Conservation (phyloP, 2,329 filamentous ascomycete genomes). For the Verticillium dahliae region DNA sequence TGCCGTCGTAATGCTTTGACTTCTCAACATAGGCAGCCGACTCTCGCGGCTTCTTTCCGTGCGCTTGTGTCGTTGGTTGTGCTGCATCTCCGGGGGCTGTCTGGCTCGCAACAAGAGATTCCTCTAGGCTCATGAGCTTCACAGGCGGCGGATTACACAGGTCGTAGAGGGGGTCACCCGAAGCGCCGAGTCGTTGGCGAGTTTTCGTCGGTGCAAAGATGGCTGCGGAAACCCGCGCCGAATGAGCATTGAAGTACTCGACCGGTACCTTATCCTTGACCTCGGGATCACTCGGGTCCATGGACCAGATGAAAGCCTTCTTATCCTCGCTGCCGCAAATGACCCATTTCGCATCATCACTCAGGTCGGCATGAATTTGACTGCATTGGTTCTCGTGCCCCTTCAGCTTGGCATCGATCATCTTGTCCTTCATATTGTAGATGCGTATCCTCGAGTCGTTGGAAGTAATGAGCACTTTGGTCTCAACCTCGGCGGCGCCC, state of each 20-base stretch:
- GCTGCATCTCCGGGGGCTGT: constrained; percentile 27
- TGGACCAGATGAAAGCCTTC: constrained; percentile 85
- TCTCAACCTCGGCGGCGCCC: constrained; percentile 45
- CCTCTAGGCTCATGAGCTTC: constrained; percentile 68
- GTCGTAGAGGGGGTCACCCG: constrained; percentile 90
- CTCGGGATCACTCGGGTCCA: constrained; percentile 50
- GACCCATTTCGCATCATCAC: constrained; percentile 78
- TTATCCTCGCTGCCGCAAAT: constrained; percentile 91
- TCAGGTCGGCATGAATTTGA: constrained; percentile 85
- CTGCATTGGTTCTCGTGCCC: constrained; percentile 86
- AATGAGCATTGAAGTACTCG: constrained; percentile 88
- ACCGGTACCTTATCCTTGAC: constrained; percentile 74
- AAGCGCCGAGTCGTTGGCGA: constrained; percentile 68
- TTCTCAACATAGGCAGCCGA: constrained; percentile 73
- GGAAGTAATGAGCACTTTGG: constrained; percentile 84
- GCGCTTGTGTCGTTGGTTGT: constrained; percentile 18
- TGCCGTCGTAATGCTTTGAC: constrained; percentile 69
- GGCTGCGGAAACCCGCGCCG: constrained; percentile 82
- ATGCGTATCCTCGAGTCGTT: constrained; percentile 90
- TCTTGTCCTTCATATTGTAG: constrained; percentile 82
- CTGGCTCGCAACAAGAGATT: constrained; percentile 39
- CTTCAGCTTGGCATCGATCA: constrained; percentile 80
- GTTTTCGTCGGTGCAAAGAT: constrained; percentile 76
- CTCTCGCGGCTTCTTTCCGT: constrained; percentile 44
- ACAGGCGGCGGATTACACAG: constrained; percentile 93